Percentiles rank a stretch among this genome's conserved stretches.
Evolutionary conservation across 2,329 filamentous ascomycete species (phyloP).

Genomic region (Aureobasidium pullulans): DNA sequence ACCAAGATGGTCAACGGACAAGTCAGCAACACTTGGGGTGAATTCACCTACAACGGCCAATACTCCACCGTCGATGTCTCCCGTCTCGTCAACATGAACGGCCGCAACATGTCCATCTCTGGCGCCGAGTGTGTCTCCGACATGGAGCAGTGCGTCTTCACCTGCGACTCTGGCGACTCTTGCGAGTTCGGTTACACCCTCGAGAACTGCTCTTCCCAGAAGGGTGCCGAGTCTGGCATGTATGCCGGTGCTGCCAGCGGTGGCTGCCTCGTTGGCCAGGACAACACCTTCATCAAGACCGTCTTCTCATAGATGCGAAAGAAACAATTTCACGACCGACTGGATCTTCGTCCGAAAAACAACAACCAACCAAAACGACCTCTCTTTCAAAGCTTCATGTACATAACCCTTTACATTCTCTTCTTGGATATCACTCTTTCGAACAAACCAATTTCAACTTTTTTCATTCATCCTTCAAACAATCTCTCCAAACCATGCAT

Average conservation of each 20-base stretch:
- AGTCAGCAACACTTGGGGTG: constrained; percentile 17
- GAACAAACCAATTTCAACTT: neutral
- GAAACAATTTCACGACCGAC: neutral
- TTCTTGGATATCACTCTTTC: constrained; percentile 13
- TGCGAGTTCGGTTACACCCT: constrained; percentile 11
- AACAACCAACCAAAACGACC: neutral
- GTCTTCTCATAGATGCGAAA: constrained; percentile 1
- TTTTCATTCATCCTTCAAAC: neutral
- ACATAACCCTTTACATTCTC: constrained; percentile 7
- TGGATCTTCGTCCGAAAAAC: neutral
- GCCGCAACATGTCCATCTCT: constrained; percentile 11
- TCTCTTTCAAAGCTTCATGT: constrained; percentile 3
- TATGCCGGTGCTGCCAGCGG: constrained; percentile 12
- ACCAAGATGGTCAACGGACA: constrained; percentile 17
- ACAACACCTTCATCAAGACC: constrained; percentile 13
- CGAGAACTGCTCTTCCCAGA: constrained; percentile 13
- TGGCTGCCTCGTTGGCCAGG: constrained; percentile 12
- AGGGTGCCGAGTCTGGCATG: constrained; percentile 7
- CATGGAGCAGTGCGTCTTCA: constrained; percentile 13
- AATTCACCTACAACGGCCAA: constrained; percentile 15
- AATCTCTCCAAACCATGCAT: neutral
- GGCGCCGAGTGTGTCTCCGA: neutral
- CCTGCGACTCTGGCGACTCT: constrained; percentile 3
- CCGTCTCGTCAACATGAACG: constrained; percentile 17
- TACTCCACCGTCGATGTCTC: constrained; percentile 18